A percentile compares a stretch with the other conserved stretches of the same genome.
These are phyloP conservation scores for Kingdonia uniflora DNA, from an alignment of 164 flowering plant genomes.

Conservation along the genomic window DNA sequence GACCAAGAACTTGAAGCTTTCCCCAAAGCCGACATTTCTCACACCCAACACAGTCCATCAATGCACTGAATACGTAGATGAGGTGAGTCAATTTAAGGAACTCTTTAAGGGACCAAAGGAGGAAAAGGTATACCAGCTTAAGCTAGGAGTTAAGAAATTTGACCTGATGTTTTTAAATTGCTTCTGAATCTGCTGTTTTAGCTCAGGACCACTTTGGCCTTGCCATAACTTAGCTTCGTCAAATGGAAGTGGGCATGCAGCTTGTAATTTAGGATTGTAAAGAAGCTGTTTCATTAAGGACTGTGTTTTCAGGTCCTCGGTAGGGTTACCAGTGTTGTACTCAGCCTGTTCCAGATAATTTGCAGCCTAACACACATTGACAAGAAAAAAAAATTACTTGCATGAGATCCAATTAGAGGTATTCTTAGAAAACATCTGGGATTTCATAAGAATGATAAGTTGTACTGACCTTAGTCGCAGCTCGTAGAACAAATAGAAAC, in stretches of 20 bases:
- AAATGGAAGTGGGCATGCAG: conserved; percentile 92
- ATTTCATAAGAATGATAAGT: too few species aligned
- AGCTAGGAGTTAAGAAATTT: background rate
- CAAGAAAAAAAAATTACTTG: background rate
- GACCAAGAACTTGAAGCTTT: conserved; percentile 97
- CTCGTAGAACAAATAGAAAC: conserved; percentile 88
- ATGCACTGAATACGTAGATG: conserved; percentile 24
- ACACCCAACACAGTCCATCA: conserved; percentile 99
- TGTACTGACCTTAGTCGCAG: conserved; percentile 74
- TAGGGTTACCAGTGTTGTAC: conserved; percentile 73
- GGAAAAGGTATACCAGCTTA: too few species aligned
- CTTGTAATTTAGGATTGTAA: conserved; percentile 57
- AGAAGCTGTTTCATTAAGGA: conserved; percentile 71
- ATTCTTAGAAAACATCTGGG: too few species aligned
- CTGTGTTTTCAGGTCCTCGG: conserved; percentile 79
- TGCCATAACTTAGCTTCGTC: conserved; percentile 98
- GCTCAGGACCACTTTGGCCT: conserved; percentile 87
- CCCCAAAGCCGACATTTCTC: conserved; percentile 99
- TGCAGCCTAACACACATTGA: conserved; percentile 44
- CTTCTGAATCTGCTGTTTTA: conserved; percentile 72
- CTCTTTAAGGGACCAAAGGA: too few species aligned
- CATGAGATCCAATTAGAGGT: background rate
- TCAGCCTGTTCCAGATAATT: conserved; percentile 92
- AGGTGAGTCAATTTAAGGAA: background rate
- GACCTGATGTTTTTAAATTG: conserved; percentile 95